A percentile compares a stretch with the other conserved stretches of the same genome.
Evolutionary conservation across 2,329 filamentous ascomycete genomes (phyloP).

Genomic region (Clathrospora elynae): DNA sequence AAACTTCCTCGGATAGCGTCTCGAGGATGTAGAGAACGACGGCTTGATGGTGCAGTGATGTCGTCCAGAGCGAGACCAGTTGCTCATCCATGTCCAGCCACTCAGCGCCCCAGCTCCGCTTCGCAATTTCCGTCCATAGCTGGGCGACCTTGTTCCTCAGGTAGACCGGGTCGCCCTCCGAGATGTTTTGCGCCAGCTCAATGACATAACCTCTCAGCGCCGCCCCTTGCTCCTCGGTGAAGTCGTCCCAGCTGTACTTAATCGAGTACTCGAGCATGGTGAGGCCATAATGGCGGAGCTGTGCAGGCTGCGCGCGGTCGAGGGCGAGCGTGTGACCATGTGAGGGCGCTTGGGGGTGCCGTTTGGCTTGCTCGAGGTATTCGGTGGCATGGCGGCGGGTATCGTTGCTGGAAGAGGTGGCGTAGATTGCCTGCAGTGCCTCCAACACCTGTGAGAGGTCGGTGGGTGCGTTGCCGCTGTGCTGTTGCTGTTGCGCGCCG

Average conservation of each 20-base stretch:
- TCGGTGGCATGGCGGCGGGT: conserved; percentile 79
- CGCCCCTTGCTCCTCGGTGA: conserved; percentile 68
- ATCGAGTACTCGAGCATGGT: conserved; percentile 90
- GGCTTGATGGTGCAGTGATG: conserved; percentile 71
- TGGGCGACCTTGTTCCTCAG: conserved; percentile 92
- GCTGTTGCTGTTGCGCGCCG: conserved; percentile 22
- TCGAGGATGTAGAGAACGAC: conserved; percentile 88
- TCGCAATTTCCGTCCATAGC: conserved; percentile 93
- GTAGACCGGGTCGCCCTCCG: conserved; percentile 75
- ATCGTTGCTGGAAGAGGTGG: conserved; percentile 77
- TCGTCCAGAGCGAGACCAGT: conserved; percentile 78
- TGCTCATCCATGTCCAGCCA: conserved; percentile 95
- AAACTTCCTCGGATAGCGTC: conserved; percentile 90
- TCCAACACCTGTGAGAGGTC: conserved; percentile 73
- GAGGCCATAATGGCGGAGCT: conserved; percentile 91
- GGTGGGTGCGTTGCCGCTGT: conserved; percentile 24
- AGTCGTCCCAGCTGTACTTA: conserved; percentile 80
- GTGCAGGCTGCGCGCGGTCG: conserved; percentile 73
- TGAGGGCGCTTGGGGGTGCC: conserved; percentile 75
- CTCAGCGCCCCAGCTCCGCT: conserved; percentile 87
- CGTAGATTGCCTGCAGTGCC: conserved; percentile 87
- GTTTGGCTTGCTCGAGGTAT: conserved; percentile 86
- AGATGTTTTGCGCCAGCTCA: conserved; percentile 73
- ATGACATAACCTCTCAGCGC: conserved; percentile 78
- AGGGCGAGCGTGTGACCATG: conserved; percentile 84